Evolutionary conservation across 768 basidiomycete genomes (phyloP).

Genomic region (Sutorius australiensis): DNA sequence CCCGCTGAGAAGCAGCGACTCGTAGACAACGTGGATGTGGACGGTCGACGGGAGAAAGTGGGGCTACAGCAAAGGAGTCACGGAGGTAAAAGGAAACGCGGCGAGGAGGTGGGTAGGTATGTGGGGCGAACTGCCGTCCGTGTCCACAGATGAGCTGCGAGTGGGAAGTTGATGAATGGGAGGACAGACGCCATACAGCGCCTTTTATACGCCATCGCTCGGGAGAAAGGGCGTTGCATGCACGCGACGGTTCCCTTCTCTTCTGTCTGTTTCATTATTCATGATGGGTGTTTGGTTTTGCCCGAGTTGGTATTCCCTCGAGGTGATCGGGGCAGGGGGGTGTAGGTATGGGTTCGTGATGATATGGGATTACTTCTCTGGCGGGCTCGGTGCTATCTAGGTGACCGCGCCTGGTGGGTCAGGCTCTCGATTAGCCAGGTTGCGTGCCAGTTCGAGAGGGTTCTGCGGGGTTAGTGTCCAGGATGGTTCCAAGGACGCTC

Average conservation of each 20-base stretch:
- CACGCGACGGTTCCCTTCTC: neutral
- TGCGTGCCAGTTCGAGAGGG: neutral
- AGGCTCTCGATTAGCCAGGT: neutral
- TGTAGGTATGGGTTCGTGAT: neutral
- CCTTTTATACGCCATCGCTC: constrained; percentile 11
- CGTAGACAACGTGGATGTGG: neutral
- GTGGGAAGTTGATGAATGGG: neutral
- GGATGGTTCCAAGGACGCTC: constrained; percentile 1
- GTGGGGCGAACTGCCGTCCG: neutral
- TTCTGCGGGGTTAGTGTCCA: neutral
- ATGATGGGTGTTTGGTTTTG: neutral
- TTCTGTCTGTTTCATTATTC: neutral
- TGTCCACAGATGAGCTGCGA: neutral
- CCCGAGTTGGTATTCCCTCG: constrained; percentile 1
- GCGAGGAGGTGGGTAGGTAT: neutral
- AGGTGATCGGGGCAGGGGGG: constrained; percentile 19
- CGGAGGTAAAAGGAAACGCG: neutral
- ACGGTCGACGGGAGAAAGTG: neutral
- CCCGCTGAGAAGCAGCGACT: neutral
- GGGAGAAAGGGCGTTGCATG: constrained; percentile 8
- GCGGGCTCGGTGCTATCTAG: neutral
- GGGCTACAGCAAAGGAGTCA: neutral
- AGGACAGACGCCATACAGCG: neutral
- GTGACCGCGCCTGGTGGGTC: constrained; percentile 1
- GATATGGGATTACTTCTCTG: constrained; percentile 13